Base-by-base conservation (phyloP, 176 grass and related monocot genomes). In the Aegilops tauschii region DNA sequence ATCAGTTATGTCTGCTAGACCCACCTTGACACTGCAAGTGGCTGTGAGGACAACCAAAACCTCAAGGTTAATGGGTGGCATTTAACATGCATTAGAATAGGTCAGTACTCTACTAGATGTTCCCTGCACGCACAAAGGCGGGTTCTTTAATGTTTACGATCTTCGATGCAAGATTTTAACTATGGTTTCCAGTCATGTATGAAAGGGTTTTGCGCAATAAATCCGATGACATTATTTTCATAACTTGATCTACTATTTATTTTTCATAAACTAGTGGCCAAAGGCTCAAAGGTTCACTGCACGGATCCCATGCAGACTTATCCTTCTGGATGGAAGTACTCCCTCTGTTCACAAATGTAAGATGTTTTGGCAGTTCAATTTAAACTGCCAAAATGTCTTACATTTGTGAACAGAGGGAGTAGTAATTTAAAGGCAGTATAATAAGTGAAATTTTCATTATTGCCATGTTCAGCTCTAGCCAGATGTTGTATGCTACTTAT, bases 1-100 rank as follows among this genome's bases (percentile, higher is more conserved):
- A 73, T 47, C 5, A 47, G 27, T 52, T 52, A 52, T 17, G 49
- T 17, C 14, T 1, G 50, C 16, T 54, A 54, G 50, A 18, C 16
- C 50, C 50, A 54, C 50, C 50, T 54, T 54, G 50, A 5, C 50
- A 54, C 50, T 54, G 50, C n/a, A 47, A 74, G 40, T 74, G 71
- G 23, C 4, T 29, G 12, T 73, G 20, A 73, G 39, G 6, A 45
- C n/a, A 74, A 28, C 71, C 71, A 74, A 47, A 74, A 28, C 12
- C 70, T 74, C 71, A 74, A 25, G 40, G 71, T 47, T 74, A 74
- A 74, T 74, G 40, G 27, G 40, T 74, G n/a, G 12, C 71, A 74
- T 47, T 45, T 45, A 23, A 8, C 71, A 28, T 73, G n/a, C 39
- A 73, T 45, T 73, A 28, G 71, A 47, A 73, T 73, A 73, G 69